These are phyloP conservation scores for Metarhizium guizhouense DNA, from an alignment of 2,329 filamentous ascomycete genomes.

Conservation along the genomic window DNA sequence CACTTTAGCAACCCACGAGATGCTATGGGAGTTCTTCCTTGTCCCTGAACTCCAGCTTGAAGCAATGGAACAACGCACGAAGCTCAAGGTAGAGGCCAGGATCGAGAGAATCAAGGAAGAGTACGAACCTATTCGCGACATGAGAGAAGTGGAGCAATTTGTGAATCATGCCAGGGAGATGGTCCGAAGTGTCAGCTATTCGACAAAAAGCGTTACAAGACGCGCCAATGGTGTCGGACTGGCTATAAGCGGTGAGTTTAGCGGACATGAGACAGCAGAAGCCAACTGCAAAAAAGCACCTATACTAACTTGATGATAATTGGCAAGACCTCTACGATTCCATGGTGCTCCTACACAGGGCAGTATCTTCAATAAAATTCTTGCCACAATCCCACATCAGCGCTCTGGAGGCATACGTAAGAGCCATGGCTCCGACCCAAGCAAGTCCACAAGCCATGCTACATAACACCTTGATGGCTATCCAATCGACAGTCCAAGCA, in stretches of 20 bases:
- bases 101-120: slow-evolving; percentile 83
- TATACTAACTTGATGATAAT: not conserved
- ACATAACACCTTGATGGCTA: slow-evolving; percentile 66
- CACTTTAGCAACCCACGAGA: slow-evolving; percentile 91
- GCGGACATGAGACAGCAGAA: not conserved
- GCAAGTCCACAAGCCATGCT: slow-evolving; percentile 65
- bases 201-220: slow-evolving; percentile 73
- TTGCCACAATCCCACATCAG: slow-evolving; percentile 59
- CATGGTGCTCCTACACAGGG: slow-evolving; percentile 42
- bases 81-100: slow-evolving; percentile 75
- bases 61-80: slow-evolving; percentile 82
- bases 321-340: slow-evolving; percentile 59
- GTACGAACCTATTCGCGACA: slow-evolving; percentile 72
- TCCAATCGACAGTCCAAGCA: slow-evolving; percentile 77
- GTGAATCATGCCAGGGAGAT: slow-evolving; percentile 85
- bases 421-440: slow-evolving; percentile 55
- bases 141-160: slow-evolving; percentile 87
- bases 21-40: slow-evolving; percentile 97
- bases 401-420: slow-evolving; percentile 65
- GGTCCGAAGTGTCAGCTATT: slow-evolving; percentile 74
- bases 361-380: slow-evolving; percentile 50
- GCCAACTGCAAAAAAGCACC: not conserved
- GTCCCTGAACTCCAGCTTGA: slow-evolving; percentile 87
- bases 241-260: slow-evolving; percentile 45
- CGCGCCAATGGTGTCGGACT: slow-evolving; percentile 67